phyloP scores from a whole-genome alignment of 805 yeast species.

The Candida patagonica region DNA sequence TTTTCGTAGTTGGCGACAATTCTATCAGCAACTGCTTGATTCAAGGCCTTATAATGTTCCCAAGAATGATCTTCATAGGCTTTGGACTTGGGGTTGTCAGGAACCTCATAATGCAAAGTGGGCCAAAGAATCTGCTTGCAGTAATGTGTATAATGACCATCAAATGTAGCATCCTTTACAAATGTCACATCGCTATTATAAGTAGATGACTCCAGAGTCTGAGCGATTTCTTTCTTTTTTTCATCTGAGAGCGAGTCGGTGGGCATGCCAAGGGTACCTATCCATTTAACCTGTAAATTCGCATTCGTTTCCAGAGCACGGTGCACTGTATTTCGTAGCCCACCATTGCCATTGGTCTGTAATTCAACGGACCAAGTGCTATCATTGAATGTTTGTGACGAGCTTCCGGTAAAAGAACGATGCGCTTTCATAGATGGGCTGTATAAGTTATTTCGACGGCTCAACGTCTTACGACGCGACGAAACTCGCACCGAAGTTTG shows the following conservation, averaged over 20 bases:
- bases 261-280: slow-evolving; percentile 90
- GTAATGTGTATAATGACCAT: slow-evolving; percentile 84
- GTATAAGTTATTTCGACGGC: slow-evolving; percentile 14
- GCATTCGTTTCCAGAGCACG: slow-evolving; percentile 37
- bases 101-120: slow-evolving; percentile 85
- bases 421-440: neutral
- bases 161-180: slow-evolving; percentile 69
- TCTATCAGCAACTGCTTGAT: slow-evolving; percentile 71
- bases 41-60: slow-evolving; percentile 69
- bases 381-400: too few species aligned
- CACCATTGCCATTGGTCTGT: slow-evolving; percentile 76
- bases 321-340: slow-evolving; percentile 73
- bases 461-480: slow-evolving; percentile 1
- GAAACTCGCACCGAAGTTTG: slow-evolving; percentile 3
- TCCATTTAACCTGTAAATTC: slow-evolving; percentile 42
- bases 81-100: slow-evolving; percentile 87
- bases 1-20: slow-evolving; percentile 53
- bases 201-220: slow-evolving; percentile 33
- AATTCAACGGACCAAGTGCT: slow-evolving; percentile 70
- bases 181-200: slow-evolving; percentile 58
- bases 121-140: slow-evolving; percentile 98
- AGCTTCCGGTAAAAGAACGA: too few species aligned
- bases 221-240: slow-evolving; percentile 46
- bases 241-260: slow-evolving; percentile 64
- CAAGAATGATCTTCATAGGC: slow-evolving; percentile 95